Base-by-base conservation (phyloP, 371 early-diverging fungal species). In the Cokeromyces recurvatus region DNA sequence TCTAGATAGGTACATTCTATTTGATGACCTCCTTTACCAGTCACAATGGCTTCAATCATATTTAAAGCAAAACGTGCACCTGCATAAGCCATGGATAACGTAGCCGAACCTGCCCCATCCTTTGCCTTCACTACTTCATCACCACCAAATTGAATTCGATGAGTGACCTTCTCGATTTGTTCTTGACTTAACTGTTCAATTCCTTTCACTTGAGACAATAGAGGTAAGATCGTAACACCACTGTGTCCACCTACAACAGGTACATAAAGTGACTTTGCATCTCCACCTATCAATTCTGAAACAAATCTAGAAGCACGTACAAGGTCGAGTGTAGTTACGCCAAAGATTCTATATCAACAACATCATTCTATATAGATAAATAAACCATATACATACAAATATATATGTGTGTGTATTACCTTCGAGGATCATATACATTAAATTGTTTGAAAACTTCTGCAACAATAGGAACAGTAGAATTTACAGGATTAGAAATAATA, bases 401-500 rank as follows among this genome's bases (percentile, higher is more conserved):
- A n/a, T 16, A 17, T 43, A 3, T 43, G 3, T 9, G 10, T 45
- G 0, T 32, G 7, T 12, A 15, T 66, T 77, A 84, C 82, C 86
- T 75, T 66, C 82, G 85, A 52, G 94, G 90, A 74, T 94, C 91
- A 66, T 85, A 92, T 41, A 94, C 90, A 40, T 85, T 85, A 53
- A 77, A 77, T 64, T 84, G 48, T 85, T 96, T 96, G 76, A 95
- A 86, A 47, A 90, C 91, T 80, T 99, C 97, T 55, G 95, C 87
- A 53, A 92, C 91, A 64, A 99, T 97, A 48, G 99, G 98, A 46
- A 99, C 97, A 53, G 97, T 99, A 31, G 98, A 97, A 89, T 99
- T 99, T 68, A 99, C 99, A 31, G 99, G 99, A 88, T 99, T 99
- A 66, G 98, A 91, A 74, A 99, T 99, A 74, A 99, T 84, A 47